Base-by-base conservation (phyloP, 192 early-diverging fungal species). In the Coemansia sp. region DNA sequence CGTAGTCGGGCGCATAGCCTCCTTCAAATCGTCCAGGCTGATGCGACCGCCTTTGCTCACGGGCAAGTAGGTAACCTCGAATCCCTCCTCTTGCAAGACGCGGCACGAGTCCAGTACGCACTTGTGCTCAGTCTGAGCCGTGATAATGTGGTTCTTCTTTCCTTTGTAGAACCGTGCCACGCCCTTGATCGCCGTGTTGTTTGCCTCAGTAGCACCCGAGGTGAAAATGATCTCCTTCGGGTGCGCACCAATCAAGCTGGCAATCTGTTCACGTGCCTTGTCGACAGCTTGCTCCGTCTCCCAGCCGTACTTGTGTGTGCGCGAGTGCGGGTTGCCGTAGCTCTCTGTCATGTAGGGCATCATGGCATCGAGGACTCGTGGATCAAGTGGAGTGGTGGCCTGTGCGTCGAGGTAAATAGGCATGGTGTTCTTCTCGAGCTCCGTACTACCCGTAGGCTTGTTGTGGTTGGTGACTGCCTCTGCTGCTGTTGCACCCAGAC, bases 221-320 rank as follows among this genome's bases (percentile, higher is more conserved):
- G 96, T 98, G 68, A 97, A 98, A 34, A 98, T 84, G 42, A 98
- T 92, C 85, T 98, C 96, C 84, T 98, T 98, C 32, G 94, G 86
- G 85, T 98, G 94, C 21, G 95, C 95, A 21, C 91, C 90, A 72
- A 98, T 94, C 60, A 98, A 76, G 25, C 75, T 72, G 5, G 95
- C 96, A 15, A 98, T 87, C 67, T 97, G 85, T 88, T 92, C 87
- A 48, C 96, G 90, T 17, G 95, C 95, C 34, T 79, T 74, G 66
- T 98, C 96, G 4, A 97, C 92, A 27, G 88, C 94, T 50, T 89
- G 87, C 77, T 98, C 96, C 8, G 92, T 87, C 64, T 98, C 96
- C 96, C 96, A 98, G 42, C 96, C 96, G 75, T 94, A 98, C 68
- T 94, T 89, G 78, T 98, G 96, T 6, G 96, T 98, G 74, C 96